Conservation (phyloP, 306 rosid species). For the Dryas drummondii region DNA sequence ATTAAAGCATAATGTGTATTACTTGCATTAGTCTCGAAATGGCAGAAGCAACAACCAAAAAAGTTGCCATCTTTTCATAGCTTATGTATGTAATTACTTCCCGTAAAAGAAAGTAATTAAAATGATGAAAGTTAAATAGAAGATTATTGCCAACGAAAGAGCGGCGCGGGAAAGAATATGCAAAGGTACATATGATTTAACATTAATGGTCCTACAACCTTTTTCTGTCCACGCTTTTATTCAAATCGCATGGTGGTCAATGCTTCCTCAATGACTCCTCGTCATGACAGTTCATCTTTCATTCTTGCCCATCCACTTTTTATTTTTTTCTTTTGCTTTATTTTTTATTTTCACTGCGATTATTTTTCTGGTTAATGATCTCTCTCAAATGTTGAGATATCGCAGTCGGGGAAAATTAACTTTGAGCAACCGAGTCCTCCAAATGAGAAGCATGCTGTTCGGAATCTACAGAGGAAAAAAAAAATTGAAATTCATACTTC, state of each 20-base stretch:
- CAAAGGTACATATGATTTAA: no score
- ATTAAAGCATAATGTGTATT: no score
- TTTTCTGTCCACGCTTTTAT: neutral
- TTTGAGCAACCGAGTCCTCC: conserved; percentile 37
- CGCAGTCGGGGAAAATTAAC: conserved; percentile 36
- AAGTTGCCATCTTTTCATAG: no score
- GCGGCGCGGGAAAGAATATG: no score
- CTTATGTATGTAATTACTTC: no score
- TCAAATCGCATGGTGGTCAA: neutral
- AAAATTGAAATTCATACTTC: neutral
- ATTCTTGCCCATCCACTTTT: neutral
- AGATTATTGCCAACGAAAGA: no score
- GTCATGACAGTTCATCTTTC: no score
- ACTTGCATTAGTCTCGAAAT: no score
- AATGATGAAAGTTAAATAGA: no score
- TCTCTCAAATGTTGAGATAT: conserved; percentile 29
- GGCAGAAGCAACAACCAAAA: no score
- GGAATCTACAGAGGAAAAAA: neutral
- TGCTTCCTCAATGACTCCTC: neutral
- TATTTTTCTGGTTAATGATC: neutral
- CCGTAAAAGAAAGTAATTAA: no score
- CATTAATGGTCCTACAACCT: no score
- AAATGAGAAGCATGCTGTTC: neutral
- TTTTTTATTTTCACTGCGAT: neutral
- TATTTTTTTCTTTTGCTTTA: conserved; percentile 2